Evolutionary conservation across 768 basidiomycete genomes (phyloP).

Genomic region (Rhizopogon rudus): DNA sequence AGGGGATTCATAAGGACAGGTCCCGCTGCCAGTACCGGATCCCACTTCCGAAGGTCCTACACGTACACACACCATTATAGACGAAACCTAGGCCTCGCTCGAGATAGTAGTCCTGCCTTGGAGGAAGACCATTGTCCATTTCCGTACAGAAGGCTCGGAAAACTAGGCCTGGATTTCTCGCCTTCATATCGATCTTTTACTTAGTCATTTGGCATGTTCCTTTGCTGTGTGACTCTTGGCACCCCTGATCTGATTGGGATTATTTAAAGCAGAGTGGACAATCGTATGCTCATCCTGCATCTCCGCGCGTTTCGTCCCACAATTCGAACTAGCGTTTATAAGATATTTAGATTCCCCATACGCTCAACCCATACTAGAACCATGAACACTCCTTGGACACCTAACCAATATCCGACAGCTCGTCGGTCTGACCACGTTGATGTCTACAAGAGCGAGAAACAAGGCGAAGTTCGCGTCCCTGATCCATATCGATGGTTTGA

Average conservation of each 20-base stretch:
- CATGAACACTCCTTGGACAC: slow-evolving; percentile 44
- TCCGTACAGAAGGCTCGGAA: slow-evolving; percentile 4
- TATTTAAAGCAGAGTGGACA: slow-evolving; percentile 8
- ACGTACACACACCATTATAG: background rate
- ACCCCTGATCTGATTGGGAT: slow-evolving; percentile 25
- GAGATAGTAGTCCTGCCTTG: background rate
- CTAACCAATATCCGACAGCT: slow-evolving; percentile 58
- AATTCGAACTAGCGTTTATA: slow-evolving; percentile 15
- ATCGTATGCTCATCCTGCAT: slow-evolving; percentile 8
- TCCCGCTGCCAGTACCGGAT: background rate
- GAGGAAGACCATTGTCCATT: slow-evolving; percentile 2
- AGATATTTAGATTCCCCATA: slow-evolving; percentile 16
- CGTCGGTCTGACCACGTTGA: slow-evolving; percentile 66
- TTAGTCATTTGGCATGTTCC: slow-evolving; percentile 10
- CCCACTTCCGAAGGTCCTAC: background rate
- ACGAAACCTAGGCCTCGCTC: slow-evolving; percentile 9
- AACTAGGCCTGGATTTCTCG: background rate
- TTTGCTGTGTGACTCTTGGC: slow-evolving; percentile 23
- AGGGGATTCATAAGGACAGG: background rate
- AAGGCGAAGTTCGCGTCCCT: slow-evolving; percentile 56
- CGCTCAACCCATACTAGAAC: slow-evolving; percentile 7
- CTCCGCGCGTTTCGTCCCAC: slow-evolving; percentile 14
- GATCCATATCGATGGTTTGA: slow-evolving; percentile 81
- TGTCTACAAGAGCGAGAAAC: slow-evolving; percentile 57
- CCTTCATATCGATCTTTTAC: slow-evolving; percentile 14